phyloP scores from a whole-genome alignment of 2,329 filamentous ascomycete genomes.

The Neofusicoccum sp. region DNA sequence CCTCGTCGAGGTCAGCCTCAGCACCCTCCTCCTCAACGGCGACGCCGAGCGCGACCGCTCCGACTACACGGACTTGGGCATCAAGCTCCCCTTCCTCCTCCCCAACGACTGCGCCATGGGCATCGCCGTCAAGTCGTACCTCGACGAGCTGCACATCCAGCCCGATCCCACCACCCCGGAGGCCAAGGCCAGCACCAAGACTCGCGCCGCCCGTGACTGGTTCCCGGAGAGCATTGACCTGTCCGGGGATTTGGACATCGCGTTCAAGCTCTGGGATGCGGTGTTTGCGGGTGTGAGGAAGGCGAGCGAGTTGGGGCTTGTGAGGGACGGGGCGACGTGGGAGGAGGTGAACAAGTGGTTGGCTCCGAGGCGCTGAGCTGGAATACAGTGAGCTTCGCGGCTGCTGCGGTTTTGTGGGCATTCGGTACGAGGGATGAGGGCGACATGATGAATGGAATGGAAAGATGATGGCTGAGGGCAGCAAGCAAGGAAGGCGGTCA shows the following conservation, averaged over 20 bases:
- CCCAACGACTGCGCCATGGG: constrained; percentile 74
- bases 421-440: neutral
- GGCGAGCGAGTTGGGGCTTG: constrained; percentile 48
- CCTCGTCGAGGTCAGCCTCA: constrained; percentile 77
- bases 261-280: constrained; percentile 65
- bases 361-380: constrained; percentile 13
- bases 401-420: neutral
- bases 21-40: constrained; percentile 75
- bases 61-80: constrained; percentile 62
- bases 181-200: constrained; percentile 46
- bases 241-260: constrained; percentile 56
- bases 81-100: constrained; percentile 66
- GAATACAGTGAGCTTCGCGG: neutral
- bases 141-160: constrained; percentile 66
- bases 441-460: neutral
- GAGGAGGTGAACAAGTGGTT: constrained; percentile 62
- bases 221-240: constrained; percentile 62
- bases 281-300: constrained; percentile 60
- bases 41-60: constrained; percentile 69
- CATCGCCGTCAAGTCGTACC: constrained; percentile 76
- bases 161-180: constrained; percentile 53
- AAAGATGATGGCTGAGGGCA: neutral
- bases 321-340: constrained; percentile 53
- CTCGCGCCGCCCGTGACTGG: constrained; percentile 45
- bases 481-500: neutral